phyloP scores from a whole-genome alignment of 805 yeast genomes.

The Candida xiaguanensis region DNA sequence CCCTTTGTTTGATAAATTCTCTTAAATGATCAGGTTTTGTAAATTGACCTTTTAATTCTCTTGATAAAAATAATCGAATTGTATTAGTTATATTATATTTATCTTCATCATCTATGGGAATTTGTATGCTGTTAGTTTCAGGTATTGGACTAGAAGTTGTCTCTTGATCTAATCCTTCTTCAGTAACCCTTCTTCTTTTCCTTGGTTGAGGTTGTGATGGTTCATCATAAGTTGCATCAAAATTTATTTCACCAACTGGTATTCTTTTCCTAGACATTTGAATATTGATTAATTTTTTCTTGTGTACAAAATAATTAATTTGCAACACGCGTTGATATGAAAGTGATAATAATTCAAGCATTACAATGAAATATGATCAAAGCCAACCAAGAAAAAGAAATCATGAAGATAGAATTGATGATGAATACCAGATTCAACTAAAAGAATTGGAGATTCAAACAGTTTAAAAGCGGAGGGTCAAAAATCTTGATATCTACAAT shows the following conservation, averaged over 20 bases:
- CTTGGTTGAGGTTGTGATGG: background rate
- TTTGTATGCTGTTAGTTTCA: too few relatives aligned
- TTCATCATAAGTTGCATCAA: constrained; percentile 5
- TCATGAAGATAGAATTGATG: too few relatives aligned
- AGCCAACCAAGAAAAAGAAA: too few relatives aligned
- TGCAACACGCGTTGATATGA: constrained; percentile 1
- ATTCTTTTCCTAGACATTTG: constrained; percentile 6
- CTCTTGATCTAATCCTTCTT: background rate
- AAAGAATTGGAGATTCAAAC: too few relatives aligned
- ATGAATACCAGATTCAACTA: too few relatives aligned
- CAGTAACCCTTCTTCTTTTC: background rate
- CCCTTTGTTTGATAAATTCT: constrained; percentile 8
- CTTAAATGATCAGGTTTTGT: constrained; percentile 22
- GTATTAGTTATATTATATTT: constrained; percentile 9
- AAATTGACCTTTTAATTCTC: constrained; percentile 19
- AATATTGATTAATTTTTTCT: background rate
- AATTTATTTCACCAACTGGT: constrained; percentile 6
- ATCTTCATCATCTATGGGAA: constrained; percentile 4
- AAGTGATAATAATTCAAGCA: too few relatives aligned
- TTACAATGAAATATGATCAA: too few relatives aligned
- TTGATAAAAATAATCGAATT: constrained; percentile 17
- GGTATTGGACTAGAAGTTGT: too few relatives aligned
- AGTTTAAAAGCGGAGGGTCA: too few relatives aligned
- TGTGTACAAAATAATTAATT: background rate
- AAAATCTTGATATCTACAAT: too few relatives aligned